Evolutionary conservation across 805 yeast genomes (phyloP), one percentile per base, ranked within the genome.

Genomic region (Myxozyma nipponensis): DNA sequence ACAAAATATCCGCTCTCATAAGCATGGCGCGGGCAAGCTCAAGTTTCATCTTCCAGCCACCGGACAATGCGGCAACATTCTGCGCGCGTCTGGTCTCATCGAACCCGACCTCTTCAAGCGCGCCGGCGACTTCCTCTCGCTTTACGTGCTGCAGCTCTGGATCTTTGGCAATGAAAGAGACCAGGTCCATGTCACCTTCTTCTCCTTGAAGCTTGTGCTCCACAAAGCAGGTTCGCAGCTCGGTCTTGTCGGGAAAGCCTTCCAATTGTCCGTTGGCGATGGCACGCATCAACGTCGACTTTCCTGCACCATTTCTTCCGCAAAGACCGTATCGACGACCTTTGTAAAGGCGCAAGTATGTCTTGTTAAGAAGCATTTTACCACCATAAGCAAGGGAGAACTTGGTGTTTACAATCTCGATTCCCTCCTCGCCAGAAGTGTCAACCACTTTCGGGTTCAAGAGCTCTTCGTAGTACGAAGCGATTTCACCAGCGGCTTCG

Each of bases 41-140:
- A 61, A 91, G 78, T 73, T 91, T 91, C 98, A 91, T 91, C 73
- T 93, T 93, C 98, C 98, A 91, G 70, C 98, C 98, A 71, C 98
- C 98, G 39, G 96, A 87, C 52, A 91, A 75, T 1, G 97, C 86
- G 36, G 96, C 96, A 50, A 93, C 96, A 42, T 86, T 79, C 72
- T 90, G 97, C 26, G 79, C 78, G 68, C 95, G 79, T 74, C 96
- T 82, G 66, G 83, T 91, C 49, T 84, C 93, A 60, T 93, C 83
- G 69, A 91, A 91, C 1, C 98, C 98, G 69, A 91, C 98, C 44
- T 79, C 80, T 41, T 73, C 81, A 53, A 91, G 77, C 24, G 96
- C 96, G 1, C 64, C 66, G 15, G 95, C 70, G 65, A 91, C 87
- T 48, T 84, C 91, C 5, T 78, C 83, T 52, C 74, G 77, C 28